Percentiles rank a stretch among this genome's conserved stretches.
Evolutionary conservation across 1,284 basidiomycete genomes (phyloP).

Genomic region (Rhizoctonia solani): DNA sequence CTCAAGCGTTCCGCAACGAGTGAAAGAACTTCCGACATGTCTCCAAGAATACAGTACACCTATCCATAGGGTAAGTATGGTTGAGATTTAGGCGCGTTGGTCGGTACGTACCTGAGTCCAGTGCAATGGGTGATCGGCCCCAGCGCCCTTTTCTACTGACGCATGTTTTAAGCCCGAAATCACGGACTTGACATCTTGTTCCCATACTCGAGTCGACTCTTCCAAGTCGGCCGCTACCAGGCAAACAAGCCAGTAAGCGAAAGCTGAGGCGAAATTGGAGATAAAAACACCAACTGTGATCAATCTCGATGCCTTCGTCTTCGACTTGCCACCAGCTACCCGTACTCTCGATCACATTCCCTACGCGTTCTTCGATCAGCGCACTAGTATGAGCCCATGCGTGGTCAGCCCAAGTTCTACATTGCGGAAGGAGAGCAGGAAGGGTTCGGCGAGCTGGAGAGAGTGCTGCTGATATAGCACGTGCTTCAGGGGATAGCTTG

Average conservation of each 20-base stretch:
- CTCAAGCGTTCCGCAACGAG: conserved; percentile 39
- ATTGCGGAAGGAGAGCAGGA: conserved; percentile 71
- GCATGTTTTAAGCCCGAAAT: background rate
- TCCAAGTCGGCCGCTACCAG: conserved; percentile 43
- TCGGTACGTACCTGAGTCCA: conserved; percentile 17
- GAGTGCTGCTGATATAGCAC: conserved; percentile 85
- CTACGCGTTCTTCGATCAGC: conserved; percentile 80
- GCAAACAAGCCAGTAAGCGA: conserved; percentile 44
- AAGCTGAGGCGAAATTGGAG: background rate
- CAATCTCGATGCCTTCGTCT: conserved; percentile 45
- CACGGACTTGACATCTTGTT: conserved; percentile 12
- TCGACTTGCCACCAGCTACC: conserved; percentile 54
- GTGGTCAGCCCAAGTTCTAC: conserved; percentile 91
- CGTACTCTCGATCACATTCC: conserved; percentile 48
- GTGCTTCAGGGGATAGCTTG: conserved; percentile 61
- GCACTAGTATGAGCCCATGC: conserved; percentile 91
- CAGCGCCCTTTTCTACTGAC: conserved; percentile 17
- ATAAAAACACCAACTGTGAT: background rate
- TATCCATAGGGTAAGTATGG: conserved; percentile 62
- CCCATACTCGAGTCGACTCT: conserved; percentile 45
- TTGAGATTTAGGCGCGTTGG: conserved; percentile 58
- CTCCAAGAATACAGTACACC: conserved; percentile 73
- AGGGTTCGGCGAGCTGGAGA: conserved; percentile 79
- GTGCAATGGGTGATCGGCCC: conserved; percentile 24
- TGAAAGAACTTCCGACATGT: conserved; percentile 35